Evolutionary conservation across 2,329 filamentous ascomycete species (phyloP), one percentile per base, ranked within the genome.

Genomic region (Erysiphe pisi): DNA sequence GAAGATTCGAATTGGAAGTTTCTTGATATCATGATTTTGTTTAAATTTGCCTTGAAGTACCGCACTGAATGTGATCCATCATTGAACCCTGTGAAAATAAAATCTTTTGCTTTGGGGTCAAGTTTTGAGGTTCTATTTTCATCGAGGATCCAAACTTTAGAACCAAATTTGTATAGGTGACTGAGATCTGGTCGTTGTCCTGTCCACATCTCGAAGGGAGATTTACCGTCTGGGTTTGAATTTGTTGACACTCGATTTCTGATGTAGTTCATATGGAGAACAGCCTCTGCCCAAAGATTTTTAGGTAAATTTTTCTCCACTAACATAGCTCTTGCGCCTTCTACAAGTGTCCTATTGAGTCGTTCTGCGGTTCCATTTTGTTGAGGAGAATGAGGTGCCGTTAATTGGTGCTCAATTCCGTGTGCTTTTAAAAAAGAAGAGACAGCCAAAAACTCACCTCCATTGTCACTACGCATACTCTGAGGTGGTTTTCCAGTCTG

Each of bases 111-210:
- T 40, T 40, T 68, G 25, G 63, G 63, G 28, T 36, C 63, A 36
- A 68, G 63, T 63, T 68, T 68, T 36, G 63, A 68, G 63, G 63
- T 68, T 68, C 18, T 31, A 11, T 68, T 22, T 68, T 68, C 63
- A 43, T 36, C 63, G 31, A 68, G 22, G 6, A 68, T 36, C 63
- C 63, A 68, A 31, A 68, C 18, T 36, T 68, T 68, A 11, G 28
- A 68, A 11, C 63, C 63, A 68, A 68, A 68, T 36, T 68, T 28
- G 9, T 22, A 22, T 6, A 68, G 16, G 18, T 68, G 9, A 31
- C 9, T 6, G 9, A 31, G 28, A 68, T 68, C 28, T 36, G 63
- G 63, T 36, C 28, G 31, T 61, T 61, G 8, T 8, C n/a, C n/a
- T 8, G 56, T 61, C 22, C 56, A 61, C 22, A 61, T 16, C n/a